A percentile compares a stretch with the other conserved stretches of the same genome.
These are phyloP conservation scores for Pichia sp. DNA, from an alignment of 1,139 yeast genomes.

Conservation along the genomic window DNA sequence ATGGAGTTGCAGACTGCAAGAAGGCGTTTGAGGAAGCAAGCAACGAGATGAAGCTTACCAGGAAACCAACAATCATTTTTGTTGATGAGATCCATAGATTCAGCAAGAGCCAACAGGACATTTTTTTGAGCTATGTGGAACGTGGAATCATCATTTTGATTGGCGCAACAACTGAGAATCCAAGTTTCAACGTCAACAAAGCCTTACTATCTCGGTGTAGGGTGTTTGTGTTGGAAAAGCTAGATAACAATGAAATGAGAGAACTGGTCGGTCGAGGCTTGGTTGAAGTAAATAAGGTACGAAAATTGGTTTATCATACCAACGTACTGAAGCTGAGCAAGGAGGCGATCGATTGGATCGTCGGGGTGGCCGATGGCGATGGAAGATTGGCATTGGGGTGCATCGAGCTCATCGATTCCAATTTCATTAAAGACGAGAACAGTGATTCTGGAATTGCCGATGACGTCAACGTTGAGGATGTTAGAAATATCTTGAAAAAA, in stretches of 20 bases:
- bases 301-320: slow-evolving; percentile 40
- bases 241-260: slow-evolving; percentile 51
- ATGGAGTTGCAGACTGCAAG: slow-evolving; percentile 66
- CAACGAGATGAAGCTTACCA: slow-evolving; percentile 62
- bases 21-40: slow-evolving; percentile 71
- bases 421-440: slow-evolving; percentile 21
- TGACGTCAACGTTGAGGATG: slow-evolving; percentile 29
- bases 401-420: slow-evolving; percentile 55
- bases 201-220: slow-evolving; percentile 87
- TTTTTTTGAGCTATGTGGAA: slow-evolving; percentile 71
- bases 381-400: slow-evolving; percentile 79
- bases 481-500: slow-evolving; percentile 42
- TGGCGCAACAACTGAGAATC: slow-evolving; percentile 98
- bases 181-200: slow-evolving; percentile 83
- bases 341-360: slow-evolving; percentile 65
- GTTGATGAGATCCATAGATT: slow-evolving; percentile 93
- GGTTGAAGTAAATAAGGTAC: slow-evolving; percentile 52
- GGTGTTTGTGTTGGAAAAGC: slow-evolving; percentile 73
- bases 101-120: slow-evolving; percentile 86
- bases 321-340: slow-evolving; percentile 47
- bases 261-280: slow-evolving; percentile 62
- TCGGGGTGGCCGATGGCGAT: slow-evolving; percentile 82
- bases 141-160: slow-evolving; percentile 63
- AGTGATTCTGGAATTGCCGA: slow-evolving; percentile 1
- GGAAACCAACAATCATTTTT: slow-evolving; percentile 71